Conservation (phyloP, 2,329 filamentous ascomycete species). For the Amesomyces nigricolor region DNA sequence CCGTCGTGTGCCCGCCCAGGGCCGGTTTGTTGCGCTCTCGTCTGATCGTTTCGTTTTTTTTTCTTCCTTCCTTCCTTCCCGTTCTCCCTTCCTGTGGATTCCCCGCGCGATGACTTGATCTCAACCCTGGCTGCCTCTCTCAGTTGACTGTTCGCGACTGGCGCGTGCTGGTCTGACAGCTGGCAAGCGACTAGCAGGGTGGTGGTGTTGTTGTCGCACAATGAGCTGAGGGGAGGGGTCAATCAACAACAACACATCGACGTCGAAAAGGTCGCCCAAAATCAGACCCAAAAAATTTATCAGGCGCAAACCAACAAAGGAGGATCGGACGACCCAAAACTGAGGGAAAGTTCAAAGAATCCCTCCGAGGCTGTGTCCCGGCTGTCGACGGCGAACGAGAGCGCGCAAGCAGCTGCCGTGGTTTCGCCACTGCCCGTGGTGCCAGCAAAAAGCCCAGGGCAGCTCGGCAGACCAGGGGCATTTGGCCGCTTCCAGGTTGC, state of each 20-base stretch:
- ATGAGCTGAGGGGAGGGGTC: slow-evolving; percentile 11
- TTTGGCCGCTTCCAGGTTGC: neutral
- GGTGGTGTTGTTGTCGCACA: slow-evolving; percentile 10
- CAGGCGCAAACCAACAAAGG: slow-evolving; percentile 2
- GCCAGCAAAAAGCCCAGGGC: neutral
- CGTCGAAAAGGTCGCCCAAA: neutral
- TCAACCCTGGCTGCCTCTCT: slow-evolving; percentile 20
- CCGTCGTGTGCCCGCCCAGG: slow-evolving; percentile 3
- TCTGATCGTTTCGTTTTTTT: neutral
- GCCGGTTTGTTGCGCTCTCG: neutral
- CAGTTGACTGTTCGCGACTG: slow-evolving; percentile 1
- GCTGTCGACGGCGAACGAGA: slow-evolving; percentile 22
- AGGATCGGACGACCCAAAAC: neutral
- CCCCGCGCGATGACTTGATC: neutral
- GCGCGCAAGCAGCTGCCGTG: neutral
- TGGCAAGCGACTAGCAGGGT: slow-evolving; percentile 19
- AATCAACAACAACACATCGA: slow-evolving; percentile 2
- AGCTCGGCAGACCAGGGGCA: slow-evolving; percentile 13
- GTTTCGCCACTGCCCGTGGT: slow-evolving; percentile 19
- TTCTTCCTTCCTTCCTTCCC: no score
- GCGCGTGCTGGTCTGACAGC: slow-evolving; percentile 17
- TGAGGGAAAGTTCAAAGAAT: neutral
- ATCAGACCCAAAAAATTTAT: neutral
- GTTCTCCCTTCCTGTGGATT: neutral
- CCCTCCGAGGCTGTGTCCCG: slow-evolving; percentile 19